Base-by-base conservation (phyloP, 2,329 filamentous ascomycete genomes). In the Cercospora sp. region DNA sequence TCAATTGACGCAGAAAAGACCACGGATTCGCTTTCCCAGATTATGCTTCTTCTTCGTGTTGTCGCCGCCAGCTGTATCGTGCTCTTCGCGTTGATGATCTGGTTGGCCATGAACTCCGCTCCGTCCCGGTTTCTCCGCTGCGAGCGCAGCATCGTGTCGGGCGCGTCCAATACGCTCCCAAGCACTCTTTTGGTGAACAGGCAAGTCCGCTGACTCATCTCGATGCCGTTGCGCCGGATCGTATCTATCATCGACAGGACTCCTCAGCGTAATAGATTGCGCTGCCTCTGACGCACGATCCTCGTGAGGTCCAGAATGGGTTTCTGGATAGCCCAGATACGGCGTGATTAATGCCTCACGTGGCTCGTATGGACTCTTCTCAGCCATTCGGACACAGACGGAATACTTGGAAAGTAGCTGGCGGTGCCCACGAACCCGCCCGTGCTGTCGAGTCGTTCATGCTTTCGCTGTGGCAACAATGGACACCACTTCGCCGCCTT, bases 281-380 rank as follows among this genome's bases (percentile, higher is more conserved):
- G 13, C 40, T 24, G 53, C 45, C 18, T 63, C 28, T 12, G 61
- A 43, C 21, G n/a, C 28, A n/a, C 45, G 45, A 13, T 63, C 61
- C 10, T 37, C 28, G 8, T 2, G 43, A 13, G n/a, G 45, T 16
- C n/a, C 61, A 26, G 37, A 18, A 37, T 55, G 53, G 26, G 55
- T 18, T 37, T 55, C 61, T n/a, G 61, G 21, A 49, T 55, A 40
- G 61, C 61, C 53, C 7, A 63, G 32, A 24, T 63, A 26, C 26
- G 61, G 12, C 18, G 61, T 55, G n/a, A 63, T 45, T 45, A 63
- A 30, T 8, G 60, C 12, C 21, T 34, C n/a, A 28, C 28, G 18
- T 2, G 37, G 9, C 26, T 18, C 55, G n/a, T 10, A 7, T 34
- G 16, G 28, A 21, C 55, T 58, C 5, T 2, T 21, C 55, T 34